Evolutionary conservation across 2,329 filamentous ascomycete genomes (phyloP).

Genomic region (Calonectria pseudoturangicola): DNA sequence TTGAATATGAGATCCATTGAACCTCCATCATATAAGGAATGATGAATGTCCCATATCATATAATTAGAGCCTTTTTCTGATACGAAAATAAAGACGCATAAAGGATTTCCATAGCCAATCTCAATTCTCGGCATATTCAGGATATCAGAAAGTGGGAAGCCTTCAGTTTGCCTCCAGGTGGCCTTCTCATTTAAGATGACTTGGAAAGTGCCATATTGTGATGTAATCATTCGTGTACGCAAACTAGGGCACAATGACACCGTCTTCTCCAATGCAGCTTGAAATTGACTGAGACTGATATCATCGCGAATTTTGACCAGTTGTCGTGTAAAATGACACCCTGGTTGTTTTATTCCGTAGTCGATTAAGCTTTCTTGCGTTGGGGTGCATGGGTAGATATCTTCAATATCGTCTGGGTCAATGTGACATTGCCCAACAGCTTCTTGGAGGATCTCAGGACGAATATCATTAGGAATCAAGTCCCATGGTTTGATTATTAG

Average conservation of each 20-base stretch:
- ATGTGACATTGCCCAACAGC: not conserved
- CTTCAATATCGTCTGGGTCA: not conserved
- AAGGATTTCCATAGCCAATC: not conserved
- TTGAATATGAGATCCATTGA: slow-evolving; percentile 12
- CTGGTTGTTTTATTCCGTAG: slow-evolving; percentile 1
- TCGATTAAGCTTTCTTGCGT: slow-evolving; percentile 12
- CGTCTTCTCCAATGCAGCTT: not conserved
- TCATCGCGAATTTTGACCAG: not conserved
- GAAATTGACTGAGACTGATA: not conserved
- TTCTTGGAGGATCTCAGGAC: not conserved
- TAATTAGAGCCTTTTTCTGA: not conserved
- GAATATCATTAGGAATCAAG: not conserved
- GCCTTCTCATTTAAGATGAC: slow-evolving; percentile 1
- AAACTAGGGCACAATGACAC: not conserved
- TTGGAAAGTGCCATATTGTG: not conserved
- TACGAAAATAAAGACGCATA: not conserved
- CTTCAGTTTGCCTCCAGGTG: not conserved
- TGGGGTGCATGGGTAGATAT: slow-evolving; percentile 11
- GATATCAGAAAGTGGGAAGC: slow-evolving; percentile 3
- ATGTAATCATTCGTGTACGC: slow-evolving; percentile 4
- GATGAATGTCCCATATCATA: slow-evolving; percentile 5
- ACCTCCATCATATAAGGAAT: slow-evolving; percentile 10
- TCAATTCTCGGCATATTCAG: not conserved
- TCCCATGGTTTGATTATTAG: not conserved
- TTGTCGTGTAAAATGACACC: slow-evolving; percentile 4